phyloP scores from a whole-genome alignment of 768 basidiomycete genomes.

The Agaricus blazei region DNA sequence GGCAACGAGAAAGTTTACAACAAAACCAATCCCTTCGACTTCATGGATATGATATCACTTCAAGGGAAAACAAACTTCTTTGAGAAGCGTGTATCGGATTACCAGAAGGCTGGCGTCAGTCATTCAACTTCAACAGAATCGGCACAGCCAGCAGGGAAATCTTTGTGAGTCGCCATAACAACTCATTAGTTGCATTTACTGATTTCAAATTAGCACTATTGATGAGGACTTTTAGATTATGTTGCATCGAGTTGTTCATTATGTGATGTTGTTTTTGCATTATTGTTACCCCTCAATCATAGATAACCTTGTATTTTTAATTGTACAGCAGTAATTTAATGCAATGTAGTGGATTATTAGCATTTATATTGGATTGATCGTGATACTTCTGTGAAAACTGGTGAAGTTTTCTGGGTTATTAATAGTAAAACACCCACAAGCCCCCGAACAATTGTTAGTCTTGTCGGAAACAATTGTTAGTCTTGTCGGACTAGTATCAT shows the following conservation, averaged over 20 bases:
- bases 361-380: background rate
- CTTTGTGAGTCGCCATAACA: slow-evolving; percentile 22
- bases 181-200: slow-evolving; percentile 6
- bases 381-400: background rate
- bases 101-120: slow-evolving; percentile 62
- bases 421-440: background rate
- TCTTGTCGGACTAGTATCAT: too few relatives aligned
- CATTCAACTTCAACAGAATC: slow-evolving; percentile 39
- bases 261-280: slow-evolving; percentile 6
- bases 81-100: slow-evolving; percentile 91
- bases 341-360: background rate
- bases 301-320: slow-evolving; percentile 8
- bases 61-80: slow-evolving; percentile 99
- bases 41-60: slow-evolving; percentile 94
- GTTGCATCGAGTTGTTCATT: background rate
- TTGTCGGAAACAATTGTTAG: too few relatives aligned
- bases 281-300: background rate
- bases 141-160: slow-evolving; percentile 20
- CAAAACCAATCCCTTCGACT: slow-evolving; percentile 84
- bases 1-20: slow-evolving; percentile 87
- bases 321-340: slow-evolving; percentile 1
- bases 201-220: slow-evolving; percentile 18
- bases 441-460: background rate
- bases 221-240: slow-evolving; percentile 30
- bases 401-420: background rate